Base-by-base conservation (phyloP, 176 grass and related monocot genomes). In the Bolboschoenus planiculmis region DNA sequence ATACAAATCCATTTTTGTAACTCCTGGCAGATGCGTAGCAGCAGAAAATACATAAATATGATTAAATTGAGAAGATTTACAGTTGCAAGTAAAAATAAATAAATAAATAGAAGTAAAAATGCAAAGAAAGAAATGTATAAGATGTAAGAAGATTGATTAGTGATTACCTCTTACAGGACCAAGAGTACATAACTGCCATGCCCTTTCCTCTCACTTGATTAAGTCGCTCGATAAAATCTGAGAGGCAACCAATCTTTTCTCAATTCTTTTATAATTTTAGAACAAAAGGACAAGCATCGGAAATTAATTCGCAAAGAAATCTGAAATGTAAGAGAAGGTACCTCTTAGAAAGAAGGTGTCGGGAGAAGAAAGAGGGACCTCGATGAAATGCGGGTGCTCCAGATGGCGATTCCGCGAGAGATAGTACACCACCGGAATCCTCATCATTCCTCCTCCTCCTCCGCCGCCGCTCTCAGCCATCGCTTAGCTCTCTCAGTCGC, bases 331-430 rank as follows among this genome's bases (percentile, higher is more conserved):
- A 14, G n/a, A 20, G 5, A 21, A 86, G 78, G 77, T 70, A 97
- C 95, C 95, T 91, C 92, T 89, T 27, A 97, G 87, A 53, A 88
- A 93, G 62, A 97, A 85, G 66, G 90, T 90, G 27, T 94, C 88
- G 24, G 87, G 50, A 36, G 91, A 93, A 67, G 91, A 57, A 31
- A 91, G 39, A 27, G 91, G 93, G 55, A 99, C 91, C 87, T 99
- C 89, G 77, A 99, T 90, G 91, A 99, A 99, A 90, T 99, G 96
- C 37, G 96, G 96, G 84, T 99, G 96, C 93, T 99, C 96, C 53
- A 99, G 87, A 75, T 91, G 93, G 5, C 96, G 91, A 82, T 94
- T 99, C 81, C 96, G 90, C n/a, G 88, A 93, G 84, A 99, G 89
- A 79, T 99, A 99, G 83, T 99, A 99, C 10, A 99, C 89, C 79